Conservation (phyloP, 1,139 yeast species). For the Kodamaea sp. region DNA sequence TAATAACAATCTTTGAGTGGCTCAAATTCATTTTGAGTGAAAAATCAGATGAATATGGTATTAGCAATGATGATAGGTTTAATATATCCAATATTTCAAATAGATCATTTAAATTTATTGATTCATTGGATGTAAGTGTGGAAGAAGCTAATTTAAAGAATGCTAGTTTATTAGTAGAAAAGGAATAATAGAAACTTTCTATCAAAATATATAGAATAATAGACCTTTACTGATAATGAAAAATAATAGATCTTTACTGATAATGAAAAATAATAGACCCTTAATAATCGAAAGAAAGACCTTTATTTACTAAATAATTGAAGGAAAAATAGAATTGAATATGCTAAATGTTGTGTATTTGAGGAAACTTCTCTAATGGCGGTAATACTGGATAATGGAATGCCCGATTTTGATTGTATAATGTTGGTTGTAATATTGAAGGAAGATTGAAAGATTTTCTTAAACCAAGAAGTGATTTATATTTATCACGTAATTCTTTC, state of each 20-base stretch:
- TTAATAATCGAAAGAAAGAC: neutral
- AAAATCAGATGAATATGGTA: constrained; percentile 50
- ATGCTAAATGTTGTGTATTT: neutral
- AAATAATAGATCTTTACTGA: no score
- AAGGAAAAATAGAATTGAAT: neutral
- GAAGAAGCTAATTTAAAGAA: constrained; percentile 75
- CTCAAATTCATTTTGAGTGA: constrained; percentile 53
- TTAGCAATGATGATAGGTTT: constrained; percentile 37
- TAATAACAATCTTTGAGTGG: constrained; percentile 37
- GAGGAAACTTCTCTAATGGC: constrained; percentile 26
- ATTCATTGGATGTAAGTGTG: constrained; percentile 56
- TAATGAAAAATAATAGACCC: neutral
- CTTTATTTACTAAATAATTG: constrained; percentile 6
- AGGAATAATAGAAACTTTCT: constrained; percentile 12
- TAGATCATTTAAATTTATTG: constrained; percentile 63
- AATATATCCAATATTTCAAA: constrained; percentile 59
- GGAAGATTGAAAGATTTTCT: constrained; percentile 7
- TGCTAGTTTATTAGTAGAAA: constrained; percentile 74
- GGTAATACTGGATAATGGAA: constrained; percentile 20
- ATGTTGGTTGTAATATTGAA: constrained; percentile 1
- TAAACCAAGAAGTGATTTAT: constrained; percentile 11
- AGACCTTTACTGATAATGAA: no score
- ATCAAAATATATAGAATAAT: constrained; percentile 1
- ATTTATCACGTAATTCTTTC: constrained; percentile 10
- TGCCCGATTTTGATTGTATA: neutral